Conservation (phyloP, 495 filamentous ascomycete species). For the Lepraria neglecta region DNA sequence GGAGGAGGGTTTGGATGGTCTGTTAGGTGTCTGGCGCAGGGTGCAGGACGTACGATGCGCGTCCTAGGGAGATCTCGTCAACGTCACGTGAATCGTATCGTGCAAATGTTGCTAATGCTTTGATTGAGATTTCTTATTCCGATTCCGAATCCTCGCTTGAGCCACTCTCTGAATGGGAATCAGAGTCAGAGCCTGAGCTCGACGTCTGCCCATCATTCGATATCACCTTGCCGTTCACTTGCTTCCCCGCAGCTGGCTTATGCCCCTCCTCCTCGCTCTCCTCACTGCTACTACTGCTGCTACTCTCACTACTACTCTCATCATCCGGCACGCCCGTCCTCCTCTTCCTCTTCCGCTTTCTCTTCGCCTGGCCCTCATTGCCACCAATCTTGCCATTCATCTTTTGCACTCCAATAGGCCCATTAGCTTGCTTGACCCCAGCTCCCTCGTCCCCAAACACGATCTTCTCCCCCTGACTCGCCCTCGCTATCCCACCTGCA, state of each 20-base stretch:
- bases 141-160: constrained; percentile 1
- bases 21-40: background rate
- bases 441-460: constrained; percentile 17
- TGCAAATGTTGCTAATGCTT: background rate
- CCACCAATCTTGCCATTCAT: constrained; percentile 3
- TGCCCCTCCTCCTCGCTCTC: background rate
- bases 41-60: background rate
- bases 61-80: background rate
- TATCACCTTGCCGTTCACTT: background rate
- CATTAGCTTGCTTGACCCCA: background rate
- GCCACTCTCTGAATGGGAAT: background rate
- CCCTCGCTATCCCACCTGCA: constrained; percentile 26
- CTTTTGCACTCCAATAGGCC: background rate
- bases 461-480: constrained; percentile 23
- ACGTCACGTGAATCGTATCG: background rate
- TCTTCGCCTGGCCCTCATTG: constrained; percentile 45
- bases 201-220: background rate
- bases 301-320: constrained; percentile 32
- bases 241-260: background rate
- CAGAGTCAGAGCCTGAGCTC: background rate
- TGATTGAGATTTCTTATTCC: background rate
- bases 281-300: constrained; percentile 27
- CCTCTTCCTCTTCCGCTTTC: constrained; percentile 46
- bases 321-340: constrained; percentile 39
- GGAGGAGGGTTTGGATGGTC: background rate